Percentiles rank a stretch among this genome's conserved stretches.
phyloP scores from a whole-genome alignment of 352 stramenopile species.

The Phytophthora vignae region DNA sequence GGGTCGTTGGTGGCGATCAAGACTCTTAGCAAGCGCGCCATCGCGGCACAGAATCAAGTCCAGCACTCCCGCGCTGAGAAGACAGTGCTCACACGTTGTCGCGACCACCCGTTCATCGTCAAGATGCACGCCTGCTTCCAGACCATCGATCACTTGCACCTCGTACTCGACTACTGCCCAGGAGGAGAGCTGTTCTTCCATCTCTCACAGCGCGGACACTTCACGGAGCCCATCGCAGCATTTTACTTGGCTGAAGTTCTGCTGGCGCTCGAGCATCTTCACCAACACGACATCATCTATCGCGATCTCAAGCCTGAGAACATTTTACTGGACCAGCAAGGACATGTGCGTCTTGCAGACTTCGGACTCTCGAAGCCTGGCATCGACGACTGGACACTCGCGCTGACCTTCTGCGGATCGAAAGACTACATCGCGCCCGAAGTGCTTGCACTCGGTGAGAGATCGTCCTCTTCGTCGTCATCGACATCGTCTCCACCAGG shows the following conservation, averaged over 20 bases:
- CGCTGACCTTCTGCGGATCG: constrained; percentile 88
- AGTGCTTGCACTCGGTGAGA: constrained; percentile 64
- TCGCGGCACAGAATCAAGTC: constrained; percentile 84
- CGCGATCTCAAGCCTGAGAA: constrained; percentile 94
- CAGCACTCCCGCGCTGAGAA: constrained; percentile 89
- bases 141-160: constrained; percentile 78
- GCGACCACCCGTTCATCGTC: constrained; percentile 93
- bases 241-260: constrained; percentile 93
- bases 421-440: constrained; percentile 90
- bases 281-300: constrained; percentile 84
- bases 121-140: constrained; percentile 91
- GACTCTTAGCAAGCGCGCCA: constrained; percentile 82
- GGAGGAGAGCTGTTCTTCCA: constrained; percentile 90
- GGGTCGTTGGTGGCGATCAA: constrained; percentile 82
- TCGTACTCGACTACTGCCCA: constrained; percentile 83
- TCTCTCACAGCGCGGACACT: constrained; percentile 74
- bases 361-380: constrained; percentile 90
- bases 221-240: constrained; percentile 74
- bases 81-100: constrained; percentile 87
- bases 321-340: constrained; percentile 87
- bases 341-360: constrained; percentile 90
- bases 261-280: constrained; percentile 80
- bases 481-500: constrained; percentile 20
- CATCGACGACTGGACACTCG: constrained; percentile 67
- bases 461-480: constrained; percentile 20